phyloP scores from a whole-genome alignment of 148 eudicot genomes.

The Vaccinium vitisidaea region DNA sequence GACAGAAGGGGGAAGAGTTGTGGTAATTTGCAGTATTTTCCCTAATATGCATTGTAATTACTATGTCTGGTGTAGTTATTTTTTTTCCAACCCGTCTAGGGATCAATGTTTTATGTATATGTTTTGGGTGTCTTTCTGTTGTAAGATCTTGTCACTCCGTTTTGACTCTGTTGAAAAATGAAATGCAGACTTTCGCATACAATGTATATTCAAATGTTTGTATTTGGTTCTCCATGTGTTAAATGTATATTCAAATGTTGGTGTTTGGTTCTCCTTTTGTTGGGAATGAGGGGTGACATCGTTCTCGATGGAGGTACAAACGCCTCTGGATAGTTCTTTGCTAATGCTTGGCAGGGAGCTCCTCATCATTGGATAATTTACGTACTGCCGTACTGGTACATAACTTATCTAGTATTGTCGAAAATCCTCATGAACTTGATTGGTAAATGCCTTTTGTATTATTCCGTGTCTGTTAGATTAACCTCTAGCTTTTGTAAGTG shows the following conservation, averaged over 20 bases:
- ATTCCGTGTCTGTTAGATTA: not conserved
- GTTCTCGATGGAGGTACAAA: slow-evolving; percentile 13
- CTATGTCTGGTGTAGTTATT: not conserved
- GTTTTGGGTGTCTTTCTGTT: slow-evolving; percentile 8
- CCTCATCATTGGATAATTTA: slow-evolving; percentile 11
- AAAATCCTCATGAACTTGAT: not conserved
- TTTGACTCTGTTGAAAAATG: not conserved
- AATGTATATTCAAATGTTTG: not conserved
- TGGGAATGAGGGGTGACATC: slow-evolving; percentile 1
- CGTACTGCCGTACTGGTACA: not conserved
- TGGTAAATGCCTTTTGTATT: not conserved
- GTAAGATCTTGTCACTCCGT: not conserved
- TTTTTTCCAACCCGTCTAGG: not conserved
- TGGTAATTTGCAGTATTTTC: slow-evolving; percentile 3
- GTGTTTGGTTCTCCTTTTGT: slow-evolving; percentile 6
- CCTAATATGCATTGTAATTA: not conserved
- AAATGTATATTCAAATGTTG: not conserved
- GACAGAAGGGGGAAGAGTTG: slow-evolving; percentile 12
- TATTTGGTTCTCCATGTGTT: slow-evolving; percentile 12
- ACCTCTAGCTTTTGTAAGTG: not conserved
- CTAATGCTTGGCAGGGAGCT: not conserved
- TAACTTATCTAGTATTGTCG: not conserved
- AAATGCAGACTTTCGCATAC: not conserved
- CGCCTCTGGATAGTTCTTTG: not conserved
- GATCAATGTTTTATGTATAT: slow-evolving; percentile 7